These are phyloP conservation scores for Acorus gramineus DNA, from an alignment of 106 monocot genomes.

Conservation along the genomic window DNA sequence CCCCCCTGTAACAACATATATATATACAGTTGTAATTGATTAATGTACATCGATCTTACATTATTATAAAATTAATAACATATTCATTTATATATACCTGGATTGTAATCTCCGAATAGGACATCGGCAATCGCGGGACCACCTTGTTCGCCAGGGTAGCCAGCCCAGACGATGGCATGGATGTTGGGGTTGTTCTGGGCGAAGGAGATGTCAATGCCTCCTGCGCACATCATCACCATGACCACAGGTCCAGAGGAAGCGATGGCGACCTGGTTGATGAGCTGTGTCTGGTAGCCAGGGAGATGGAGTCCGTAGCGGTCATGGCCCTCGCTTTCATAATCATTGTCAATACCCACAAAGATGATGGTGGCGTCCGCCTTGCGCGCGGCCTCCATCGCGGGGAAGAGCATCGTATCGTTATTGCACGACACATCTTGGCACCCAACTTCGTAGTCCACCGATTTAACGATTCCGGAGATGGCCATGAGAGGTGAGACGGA, in stretches of 20 bases:
- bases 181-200: constrained; percentile 19
- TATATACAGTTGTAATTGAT: too few relatives aligned
- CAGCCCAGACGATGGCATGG: constrained; percentile 9
- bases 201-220: constrained; percentile 14
- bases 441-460: background rate
- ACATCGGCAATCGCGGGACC: constrained; percentile 39
- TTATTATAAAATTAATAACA: too few relatives aligned
- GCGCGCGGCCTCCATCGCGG: background rate
- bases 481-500: constrained; percentile 3
- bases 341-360: constrained; percentile 11
- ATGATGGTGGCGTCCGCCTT: constrained; percentile 1
- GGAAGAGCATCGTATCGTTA: background rate
- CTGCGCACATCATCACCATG: constrained; percentile 20
- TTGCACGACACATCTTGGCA: constrained; percentile 3
- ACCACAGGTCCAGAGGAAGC: constrained; percentile 21
- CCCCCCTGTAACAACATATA: too few relatives aligned
- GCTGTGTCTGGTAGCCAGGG: background rate
- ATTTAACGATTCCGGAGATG: background rate
- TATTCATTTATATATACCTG: constrained; percentile 8
- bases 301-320: background rate
- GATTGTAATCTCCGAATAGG: constrained; percentile 29
- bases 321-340: constrained; percentile 7
- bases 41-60: too few relatives aligned
- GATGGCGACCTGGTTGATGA: background rate
- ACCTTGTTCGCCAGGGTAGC: constrained; percentile 33